Conservation (phyloP, 2,329 filamentous ascomycete genomes). For the Macroventuria anomochaeta region DNA sequence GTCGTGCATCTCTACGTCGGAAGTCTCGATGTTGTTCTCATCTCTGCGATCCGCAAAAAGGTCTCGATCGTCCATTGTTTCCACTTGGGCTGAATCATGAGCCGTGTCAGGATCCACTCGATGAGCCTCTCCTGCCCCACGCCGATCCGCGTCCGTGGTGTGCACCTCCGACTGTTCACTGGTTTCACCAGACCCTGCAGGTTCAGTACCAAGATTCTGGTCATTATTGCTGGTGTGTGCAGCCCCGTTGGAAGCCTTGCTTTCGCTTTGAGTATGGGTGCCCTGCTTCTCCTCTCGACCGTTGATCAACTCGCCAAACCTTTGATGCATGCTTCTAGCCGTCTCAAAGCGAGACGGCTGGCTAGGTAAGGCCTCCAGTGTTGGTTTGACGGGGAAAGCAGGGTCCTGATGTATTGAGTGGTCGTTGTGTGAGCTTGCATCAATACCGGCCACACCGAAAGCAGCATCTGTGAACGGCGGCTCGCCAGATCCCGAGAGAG, state of each 20-base stretch:
- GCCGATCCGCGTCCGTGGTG: conserved; percentile 2
- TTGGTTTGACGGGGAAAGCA: background rate
- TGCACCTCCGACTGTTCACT: background rate
- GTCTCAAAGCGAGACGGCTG: background rate
- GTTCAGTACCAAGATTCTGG: background rate
- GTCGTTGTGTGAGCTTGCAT: background rate
- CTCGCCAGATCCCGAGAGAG: background rate
- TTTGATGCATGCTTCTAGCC: background rate
- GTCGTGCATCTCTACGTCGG: background rate
- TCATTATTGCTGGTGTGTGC: background rate
- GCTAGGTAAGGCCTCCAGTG: background rate
- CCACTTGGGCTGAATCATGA: background rate
- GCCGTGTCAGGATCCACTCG: conserved; percentile 1
- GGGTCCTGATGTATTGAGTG: background rate
- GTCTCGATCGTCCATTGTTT: background rate
- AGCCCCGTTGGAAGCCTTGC: background rate
- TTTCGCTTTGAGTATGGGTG: background rate
- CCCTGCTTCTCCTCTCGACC: background rate
- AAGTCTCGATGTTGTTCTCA: background rate
- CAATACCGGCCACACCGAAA: background rate
- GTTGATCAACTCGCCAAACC: background rate
- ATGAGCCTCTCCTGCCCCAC: conserved; percentile 5
- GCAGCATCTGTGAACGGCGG: background rate
- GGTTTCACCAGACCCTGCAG: background rate
- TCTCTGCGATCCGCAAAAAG: background rate